Evolutionary conservation across 169 alveolate genomes (phyloP).

Genomic region (Cryptosporidium sp.): DNA sequence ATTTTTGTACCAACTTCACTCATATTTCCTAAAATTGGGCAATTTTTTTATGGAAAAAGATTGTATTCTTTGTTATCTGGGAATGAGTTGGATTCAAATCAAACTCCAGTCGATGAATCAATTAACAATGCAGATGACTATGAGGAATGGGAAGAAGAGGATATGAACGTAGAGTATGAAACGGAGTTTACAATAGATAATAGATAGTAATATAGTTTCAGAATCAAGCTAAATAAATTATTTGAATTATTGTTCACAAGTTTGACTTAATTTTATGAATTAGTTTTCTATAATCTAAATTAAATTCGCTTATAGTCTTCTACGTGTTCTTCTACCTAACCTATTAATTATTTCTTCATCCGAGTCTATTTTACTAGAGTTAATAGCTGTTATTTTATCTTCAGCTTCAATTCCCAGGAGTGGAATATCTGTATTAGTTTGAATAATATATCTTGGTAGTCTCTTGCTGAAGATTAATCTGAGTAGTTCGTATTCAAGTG

Average conservation of each 20-base stretch:
- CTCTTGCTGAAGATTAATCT: conserved; percentile 53
- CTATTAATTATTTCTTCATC: conserved; percentile 14
- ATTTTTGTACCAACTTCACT: conserved; percentile 56
- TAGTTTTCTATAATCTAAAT: background rate
- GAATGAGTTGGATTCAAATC: conserved; percentile 1
- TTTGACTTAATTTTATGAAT: background rate
- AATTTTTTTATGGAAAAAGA: conserved; percentile 42
- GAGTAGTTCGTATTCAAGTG: conserved; percentile 49
- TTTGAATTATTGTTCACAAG: background rate
- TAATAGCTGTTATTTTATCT: background rate
- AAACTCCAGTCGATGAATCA: background rate
- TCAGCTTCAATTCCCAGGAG: background rate
- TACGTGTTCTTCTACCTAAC: conserved; percentile 7
- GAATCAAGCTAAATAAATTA: background rate
- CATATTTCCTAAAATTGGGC: conserved; percentile 50
- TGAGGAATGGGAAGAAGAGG: conserved; percentile 50
- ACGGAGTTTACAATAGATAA: conserved; percentile 60
- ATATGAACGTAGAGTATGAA: conserved; percentile 32
- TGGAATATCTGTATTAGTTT: background rate
- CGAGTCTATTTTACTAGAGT: background rate
- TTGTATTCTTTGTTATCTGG: conserved; percentile 48
- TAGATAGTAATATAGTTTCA: conserved; percentile 6
- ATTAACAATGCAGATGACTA: conserved; percentile 23
- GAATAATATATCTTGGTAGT: conserved; percentile 58
- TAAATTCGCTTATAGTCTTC: background rate